A percentile compares a stretch with the other conserved stretches of the same genome.
These are phyloP conservation scores for Cadophora gregata DNA, from an alignment of 2,329 filamentous ascomycete genomes.

Conservation along the genomic window DNA sequence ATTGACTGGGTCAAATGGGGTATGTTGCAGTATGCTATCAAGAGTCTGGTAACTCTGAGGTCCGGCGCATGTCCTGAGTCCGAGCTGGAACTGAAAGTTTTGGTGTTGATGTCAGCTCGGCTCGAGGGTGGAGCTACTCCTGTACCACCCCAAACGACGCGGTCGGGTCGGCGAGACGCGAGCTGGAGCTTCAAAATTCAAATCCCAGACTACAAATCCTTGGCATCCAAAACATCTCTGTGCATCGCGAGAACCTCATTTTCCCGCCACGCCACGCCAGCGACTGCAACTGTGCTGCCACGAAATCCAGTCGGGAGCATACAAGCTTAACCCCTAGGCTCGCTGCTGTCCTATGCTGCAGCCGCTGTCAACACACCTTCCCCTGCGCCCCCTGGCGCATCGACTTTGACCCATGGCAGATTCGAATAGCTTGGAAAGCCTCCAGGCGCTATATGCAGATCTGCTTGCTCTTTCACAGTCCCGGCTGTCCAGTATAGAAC, in stretches of 20 bases:
- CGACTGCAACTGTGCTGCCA: background rate
- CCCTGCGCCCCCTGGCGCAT: conserved; percentile 37
- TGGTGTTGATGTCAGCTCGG: background rate
- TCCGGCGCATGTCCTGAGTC: background rate
- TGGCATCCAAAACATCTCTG: conserved; percentile 15
- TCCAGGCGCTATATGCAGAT: conserved; percentile 86
- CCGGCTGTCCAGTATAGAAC: conserved; percentile 71
- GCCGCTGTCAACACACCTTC: conserved; percentile 16
- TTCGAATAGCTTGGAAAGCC: conserved; percentile 73
- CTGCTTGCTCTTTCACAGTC: conserved; percentile 77
- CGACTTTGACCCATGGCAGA: conserved; percentile 65
- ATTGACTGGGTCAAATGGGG: background rate
- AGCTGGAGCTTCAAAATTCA: conserved; percentile 14
- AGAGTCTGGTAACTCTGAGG: background rate
- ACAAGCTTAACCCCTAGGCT: conserved; percentile 19
- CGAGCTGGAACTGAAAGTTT: background rate
- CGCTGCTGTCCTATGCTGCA: conserved; percentile 29
- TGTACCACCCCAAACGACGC: background rate
- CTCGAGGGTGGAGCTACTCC: background rate
- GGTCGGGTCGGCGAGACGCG: conserved; percentile 3
- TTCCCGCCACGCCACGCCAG: background rate
- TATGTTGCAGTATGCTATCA: background rate
- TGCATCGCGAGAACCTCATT: background rate
- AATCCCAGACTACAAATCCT: conserved; percentile 17
- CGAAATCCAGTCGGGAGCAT: background rate